A percentile compares a stretch with the other conserved stretches of the same genome.
Conservation (phyloP, 495 filamentous ascomycete genomes). For the Poronia punctata region DNA sequence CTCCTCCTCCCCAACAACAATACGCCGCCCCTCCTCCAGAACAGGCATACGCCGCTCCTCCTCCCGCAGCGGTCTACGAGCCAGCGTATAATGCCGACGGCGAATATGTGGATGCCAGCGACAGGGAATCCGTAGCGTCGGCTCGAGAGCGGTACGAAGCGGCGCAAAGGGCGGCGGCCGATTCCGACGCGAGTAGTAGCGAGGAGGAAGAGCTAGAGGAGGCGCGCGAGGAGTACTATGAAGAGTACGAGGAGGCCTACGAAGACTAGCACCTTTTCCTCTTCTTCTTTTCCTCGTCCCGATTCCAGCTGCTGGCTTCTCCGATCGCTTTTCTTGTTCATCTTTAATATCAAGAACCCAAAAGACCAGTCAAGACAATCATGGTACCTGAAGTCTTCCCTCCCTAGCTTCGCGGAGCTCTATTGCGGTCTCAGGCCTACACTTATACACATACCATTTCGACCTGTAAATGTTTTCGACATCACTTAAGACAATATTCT, state of each 20-base stretch:
- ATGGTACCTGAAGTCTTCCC: too few relatives aligned
- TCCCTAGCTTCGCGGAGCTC: too few relatives aligned
- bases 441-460: too few relatives aligned
- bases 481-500: too few relatives aligned
- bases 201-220: conserved; percentile 37
- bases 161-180: conserved; percentile 27
- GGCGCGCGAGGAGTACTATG: conserved; percentile 38
- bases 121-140: conserved; percentile 32
- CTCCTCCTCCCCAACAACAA: conserved; percentile 16
- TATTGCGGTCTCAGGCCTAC: too few relatives aligned
- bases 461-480: too few relatives aligned
- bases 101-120: conserved; percentile 32
- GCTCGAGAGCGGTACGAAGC: conserved; percentile 34
- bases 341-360: too few relatives aligned
- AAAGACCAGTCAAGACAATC: too few relatives aligned
- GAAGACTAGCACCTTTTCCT: too few relatives aligned
- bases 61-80: conserved; percentile 12
- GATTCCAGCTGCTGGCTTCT: too few relatives aligned
- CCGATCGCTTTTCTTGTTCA: too few relatives aligned
- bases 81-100: conserved; percentile 28
- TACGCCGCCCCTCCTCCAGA: conserved; percentile 16
- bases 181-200: conserved; percentile 35
- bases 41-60: conserved; percentile 10
- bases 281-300: too few relatives aligned
- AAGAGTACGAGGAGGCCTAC: conserved; percentile 44